phyloP scores from a whole-genome alignment of 345 rosid species.

The Gossypium stocksii region DNA sequence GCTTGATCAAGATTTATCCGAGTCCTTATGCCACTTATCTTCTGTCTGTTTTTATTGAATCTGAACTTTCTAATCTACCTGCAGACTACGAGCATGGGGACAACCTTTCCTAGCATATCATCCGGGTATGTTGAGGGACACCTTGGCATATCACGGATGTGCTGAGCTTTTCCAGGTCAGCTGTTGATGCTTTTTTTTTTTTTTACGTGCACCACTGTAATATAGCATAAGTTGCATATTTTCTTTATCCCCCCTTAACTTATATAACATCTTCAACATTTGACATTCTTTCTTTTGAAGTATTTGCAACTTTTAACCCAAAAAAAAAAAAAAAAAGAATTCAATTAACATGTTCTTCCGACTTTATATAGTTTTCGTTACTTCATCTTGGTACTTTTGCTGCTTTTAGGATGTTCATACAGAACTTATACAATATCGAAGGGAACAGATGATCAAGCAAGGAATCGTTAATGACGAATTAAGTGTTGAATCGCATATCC shows the following conservation, averaged over 20 bases:
- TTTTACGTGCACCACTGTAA: conserved; percentile 8
- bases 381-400: conserved; percentile 22
- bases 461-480: conserved; percentile 60
- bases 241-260: not conserved
- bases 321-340: not conserved
- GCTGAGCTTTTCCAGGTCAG: conserved; percentile 93
- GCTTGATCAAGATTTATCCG: conserved; percentile 1
- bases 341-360: not conserved
- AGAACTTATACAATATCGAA: conserved; percentile 85
- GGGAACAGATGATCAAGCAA: conserved; percentile 84
- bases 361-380: conserved; percentile 19
- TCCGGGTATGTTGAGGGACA: conserved; percentile 78
- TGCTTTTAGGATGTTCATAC: conserved; percentile 78
- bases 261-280: not conserved
- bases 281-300: not conserved
- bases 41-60: conserved; percentile 12
- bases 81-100: conserved; percentile 72
- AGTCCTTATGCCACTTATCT: not conserved
- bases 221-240: not conserved
- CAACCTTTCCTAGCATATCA: conserved; percentile 83
- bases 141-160: conserved; percentile 95
- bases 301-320: not conserved
- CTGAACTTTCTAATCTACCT: conserved; percentile 13
- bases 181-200: conserved; percentile 18
- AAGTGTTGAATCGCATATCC: conserved; percentile 55